Percentiles rank a stretch among this genome's conserved stretches.
Evolutionary conservation across 306 rosid species (phyloP).

Genomic region (Canavalia ensiformis): DNA sequence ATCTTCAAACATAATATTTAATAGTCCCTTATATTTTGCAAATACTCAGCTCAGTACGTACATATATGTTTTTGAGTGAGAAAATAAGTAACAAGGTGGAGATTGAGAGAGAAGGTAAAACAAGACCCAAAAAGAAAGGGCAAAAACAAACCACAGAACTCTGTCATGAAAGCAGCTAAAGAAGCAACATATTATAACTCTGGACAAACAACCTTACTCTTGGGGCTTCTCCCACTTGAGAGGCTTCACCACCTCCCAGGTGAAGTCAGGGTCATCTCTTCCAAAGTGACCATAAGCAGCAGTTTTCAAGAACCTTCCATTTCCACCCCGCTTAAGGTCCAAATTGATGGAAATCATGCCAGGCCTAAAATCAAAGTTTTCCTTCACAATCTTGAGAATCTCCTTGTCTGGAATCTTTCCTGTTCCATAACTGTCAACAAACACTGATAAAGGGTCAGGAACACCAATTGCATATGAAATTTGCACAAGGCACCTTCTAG

Average conservation of each 20-base stretch:
- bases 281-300: conserved; percentile 83
- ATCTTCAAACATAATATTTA: neutral
- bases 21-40: neutral
- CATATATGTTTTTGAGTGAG: neutral
- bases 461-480: conserved; percentile 77
- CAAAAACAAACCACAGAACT: conserved; percentile 36
- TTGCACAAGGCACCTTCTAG: conserved; percentile 73
- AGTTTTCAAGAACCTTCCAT: conserved; percentile 72
- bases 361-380: conserved; percentile 73
- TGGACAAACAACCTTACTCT: conserved; percentile 44
- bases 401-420: conserved; percentile 76
- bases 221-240: conserved; percentile 67
- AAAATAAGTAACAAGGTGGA: neutral
- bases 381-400: conserved; percentile 68
- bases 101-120: neutral
- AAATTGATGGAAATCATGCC: conserved; percentile 69
- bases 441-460: conserved; percentile 71
- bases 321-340: conserved; percentile 73
- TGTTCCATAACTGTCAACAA: conserved; percentile 64
- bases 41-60: neutral
- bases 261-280: conserved; percentile 70
- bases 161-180: conserved; percentile 19
- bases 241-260: conserved; percentile 74
- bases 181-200: conserved; percentile 38
- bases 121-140: conserved; percentile 1